phyloP scores from a whole-genome alignment of 108 stramenopile species.

The Nitzschia sp. region DNA sequence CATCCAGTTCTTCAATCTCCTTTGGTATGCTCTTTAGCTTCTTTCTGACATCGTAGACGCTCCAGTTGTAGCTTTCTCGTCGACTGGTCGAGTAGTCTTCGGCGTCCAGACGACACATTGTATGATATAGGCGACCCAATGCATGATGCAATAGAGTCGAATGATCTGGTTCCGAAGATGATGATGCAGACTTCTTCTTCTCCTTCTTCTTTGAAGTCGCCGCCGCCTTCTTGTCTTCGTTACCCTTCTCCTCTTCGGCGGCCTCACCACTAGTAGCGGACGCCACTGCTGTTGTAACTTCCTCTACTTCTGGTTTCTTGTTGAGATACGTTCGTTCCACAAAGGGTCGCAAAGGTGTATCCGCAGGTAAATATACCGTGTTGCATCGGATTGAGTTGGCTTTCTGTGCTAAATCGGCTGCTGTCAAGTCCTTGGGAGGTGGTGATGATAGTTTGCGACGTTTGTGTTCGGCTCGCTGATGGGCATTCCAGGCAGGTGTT shows the following conservation, averaged over 20 bases:
- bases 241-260: neutral
- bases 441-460: neutral
- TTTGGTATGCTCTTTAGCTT: neutral
- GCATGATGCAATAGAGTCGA: neutral
- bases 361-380: neutral
- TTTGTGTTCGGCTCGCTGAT: conserved; percentile 1
- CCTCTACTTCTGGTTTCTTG: neutral
- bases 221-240: neutral
- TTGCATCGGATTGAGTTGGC: neutral
- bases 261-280: neutral
- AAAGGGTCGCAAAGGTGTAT: neutral
- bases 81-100: neutral
- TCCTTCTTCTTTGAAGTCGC: neutral
- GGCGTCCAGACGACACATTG: neutral
- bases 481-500: conserved; percentile 19
- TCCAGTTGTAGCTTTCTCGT: neutral
- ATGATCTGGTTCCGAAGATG: neutral
- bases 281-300: neutral
- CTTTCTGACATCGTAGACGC: neutral
- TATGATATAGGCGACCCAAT: neutral
- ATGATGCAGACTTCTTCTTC: neutral
- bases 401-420: neutral
- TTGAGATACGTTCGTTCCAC: neutral
- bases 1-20: conserved; percentile 8
- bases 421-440: neutral